Conservation (phyloP, 23 red algal genomes). For the Gracilariopsis chorda region DNA sequence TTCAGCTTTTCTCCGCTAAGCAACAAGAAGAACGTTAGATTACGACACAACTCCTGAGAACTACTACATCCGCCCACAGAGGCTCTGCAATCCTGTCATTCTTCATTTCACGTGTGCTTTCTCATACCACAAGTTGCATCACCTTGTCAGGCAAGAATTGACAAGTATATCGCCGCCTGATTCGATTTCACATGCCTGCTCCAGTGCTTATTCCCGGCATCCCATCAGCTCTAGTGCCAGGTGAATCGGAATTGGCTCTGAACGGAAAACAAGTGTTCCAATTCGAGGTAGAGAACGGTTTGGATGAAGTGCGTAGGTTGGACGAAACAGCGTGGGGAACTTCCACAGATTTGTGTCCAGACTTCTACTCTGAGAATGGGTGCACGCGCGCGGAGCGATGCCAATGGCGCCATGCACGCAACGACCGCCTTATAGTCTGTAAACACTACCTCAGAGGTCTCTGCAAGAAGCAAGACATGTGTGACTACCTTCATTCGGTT, state of each 20-base stretch:
- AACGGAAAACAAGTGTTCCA: conserved; percentile 74
- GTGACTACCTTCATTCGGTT: conserved; percentile 95
- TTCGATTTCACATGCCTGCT: no score
- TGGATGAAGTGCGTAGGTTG: conserved; percentile 73
- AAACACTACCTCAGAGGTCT: conserved; percentile 98
- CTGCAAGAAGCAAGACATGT: conserved; percentile 97
- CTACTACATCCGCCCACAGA: no score
- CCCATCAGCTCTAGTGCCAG: background rate
- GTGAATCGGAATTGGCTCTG: conserved; percentile 69
- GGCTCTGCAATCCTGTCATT: no score
- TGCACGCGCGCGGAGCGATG: conserved; percentile 89
- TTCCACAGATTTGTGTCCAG: conserved; percentile 91
- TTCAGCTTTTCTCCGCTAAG: no score
- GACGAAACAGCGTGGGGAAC: conserved; percentile 86
- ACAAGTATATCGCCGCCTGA: no score
- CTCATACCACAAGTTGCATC: no score
- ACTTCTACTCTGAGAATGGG: conserved; percentile 82
- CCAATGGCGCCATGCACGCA: conserved; percentile 96
- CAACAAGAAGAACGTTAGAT: no score
- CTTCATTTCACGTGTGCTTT: no score
- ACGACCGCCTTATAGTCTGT: conserved; percentile 93
- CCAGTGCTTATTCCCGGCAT: background rate
- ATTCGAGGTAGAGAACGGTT: conserved; percentile 82
- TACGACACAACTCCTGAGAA: no score
- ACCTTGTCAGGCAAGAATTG: no score